A percentile compares a stretch with the other conserved stretches of the same genome.
These are phyloP conservation scores for Cryptococcus neoformans DNA, from an alignment of 1,284 basidiomycete genomes.

Conservation along the genomic window DNA sequence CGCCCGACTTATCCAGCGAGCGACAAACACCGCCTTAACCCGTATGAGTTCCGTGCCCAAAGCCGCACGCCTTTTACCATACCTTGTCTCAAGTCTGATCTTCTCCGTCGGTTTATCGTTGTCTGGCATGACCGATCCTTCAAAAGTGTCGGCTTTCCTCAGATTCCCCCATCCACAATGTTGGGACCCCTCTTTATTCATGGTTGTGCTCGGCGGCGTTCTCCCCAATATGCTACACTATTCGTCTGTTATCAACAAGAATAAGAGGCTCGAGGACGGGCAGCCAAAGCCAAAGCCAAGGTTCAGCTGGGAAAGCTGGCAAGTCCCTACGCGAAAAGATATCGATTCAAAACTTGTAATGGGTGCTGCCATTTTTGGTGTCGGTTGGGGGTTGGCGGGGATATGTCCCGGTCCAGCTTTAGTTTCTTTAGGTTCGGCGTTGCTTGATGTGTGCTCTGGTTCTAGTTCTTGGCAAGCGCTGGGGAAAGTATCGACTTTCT, in stretches of 20 bases:
- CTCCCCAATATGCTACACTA: conserved; percentile 50
- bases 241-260: conserved; percentile 6
- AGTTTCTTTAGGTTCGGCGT: conserved; percentile 12
- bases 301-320: conserved; percentile 35
- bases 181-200: conserved; percentile 52
- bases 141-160: conserved; percentile 60
- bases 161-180: conserved; percentile 40
- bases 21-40: background rate
- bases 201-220: conserved; percentile 52
- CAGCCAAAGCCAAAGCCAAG: conserved; percentile 3
- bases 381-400: conserved; percentile 65
- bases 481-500: background rate
- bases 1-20: background rate
- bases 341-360: conserved; percentile 56
- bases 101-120: conserved; percentile 61
- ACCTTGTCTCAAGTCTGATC: conserved; percentile 53
- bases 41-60: background rate
- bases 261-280: background rate
- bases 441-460: too few species aligned
- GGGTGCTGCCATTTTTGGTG: conserved; percentile 61
- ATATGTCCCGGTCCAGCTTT: conserved; percentile 56
- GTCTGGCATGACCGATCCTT: conserved; percentile 57
- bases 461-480: background rate
- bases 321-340: conserved; percentile 32
- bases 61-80: conserved; percentile 23